phyloP scores from a whole-genome alignment of 352 stramenopile genomes.

The Phytophthora nicotianae region DNA sequence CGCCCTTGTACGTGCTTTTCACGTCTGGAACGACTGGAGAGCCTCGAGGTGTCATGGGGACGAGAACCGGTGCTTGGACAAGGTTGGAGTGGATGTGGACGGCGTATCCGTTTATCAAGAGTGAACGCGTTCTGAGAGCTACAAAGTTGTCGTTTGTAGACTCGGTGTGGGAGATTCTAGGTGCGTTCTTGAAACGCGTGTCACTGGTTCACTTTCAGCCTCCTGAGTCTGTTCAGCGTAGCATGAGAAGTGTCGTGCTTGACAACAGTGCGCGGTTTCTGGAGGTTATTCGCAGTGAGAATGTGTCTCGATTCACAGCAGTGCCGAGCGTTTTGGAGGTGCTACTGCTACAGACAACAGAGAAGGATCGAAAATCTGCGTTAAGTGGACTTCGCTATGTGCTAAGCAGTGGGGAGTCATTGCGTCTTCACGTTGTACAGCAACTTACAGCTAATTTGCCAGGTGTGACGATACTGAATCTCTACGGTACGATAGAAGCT shows the following conservation, averaged over 20 bases:
- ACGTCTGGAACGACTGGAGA: conserved; percentile 62
- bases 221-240: background rate
- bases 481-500: conserved; percentile 48
- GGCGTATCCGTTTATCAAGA: conserved; percentile 38
- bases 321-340: conserved; percentile 59
- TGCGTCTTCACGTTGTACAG: conserved; percentile 35
- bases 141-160: conserved; percentile 60
- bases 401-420: conserved; percentile 57
- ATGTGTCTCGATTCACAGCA: conserved; percentile 50
- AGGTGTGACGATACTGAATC: conserved; percentile 49
- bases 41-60: conserved; percentile 55
- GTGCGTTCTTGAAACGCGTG: conserved; percentile 42
- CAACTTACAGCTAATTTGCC: conserved; percentile 31
- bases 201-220: conserved; percentile 48
- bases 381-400: conserved; percentile 40
- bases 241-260: conserved; percentile 44
- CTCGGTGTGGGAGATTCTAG: conserved; percentile 64
- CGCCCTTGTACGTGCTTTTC: conserved; percentile 61
- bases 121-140: conserved; percentile 46
- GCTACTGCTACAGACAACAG: conserved; percentile 36
- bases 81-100: conserved; percentile 60
- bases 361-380: background rate
- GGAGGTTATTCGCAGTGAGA: conserved; percentile 12
- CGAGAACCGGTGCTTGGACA: conserved; percentile 41
- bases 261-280: conserved; percentile 40